Evolutionary conservation across 2,329 filamentous ascomycete genomes (phyloP), one percentile per base, ranked within the genome.

Genomic region (Penicillium sclerotigenum): DNA sequence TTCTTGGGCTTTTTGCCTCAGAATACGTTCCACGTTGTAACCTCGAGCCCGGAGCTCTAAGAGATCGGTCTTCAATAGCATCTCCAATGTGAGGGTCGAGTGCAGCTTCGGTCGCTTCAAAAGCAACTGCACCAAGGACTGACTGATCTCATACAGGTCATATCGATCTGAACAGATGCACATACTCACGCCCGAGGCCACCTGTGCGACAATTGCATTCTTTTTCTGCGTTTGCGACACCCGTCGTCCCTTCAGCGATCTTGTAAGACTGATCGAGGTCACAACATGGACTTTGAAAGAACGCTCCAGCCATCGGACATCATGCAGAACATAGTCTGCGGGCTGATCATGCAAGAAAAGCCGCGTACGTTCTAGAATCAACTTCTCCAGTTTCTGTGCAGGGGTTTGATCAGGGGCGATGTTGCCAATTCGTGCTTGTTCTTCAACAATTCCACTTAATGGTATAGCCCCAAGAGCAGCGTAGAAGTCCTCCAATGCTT

Each of bases 1-100:
- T 72, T 97, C 91, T 2, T 90, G 89, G 20, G 89, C 91, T 76
- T 95, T 95, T 52, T 88, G 88, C 36, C 90, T 85, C 22, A 99
- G 80, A 59, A 99, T 97, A 47, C 94, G 88, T 68, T 97, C 91
- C 37, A 99, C 94, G 64, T 99, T 97, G 79, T 97, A 97, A 1
- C 94, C 94, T 61, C 94, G 90, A 58, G 87, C 86, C 65, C 90
- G 87, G 38, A 99, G 77, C 49, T 92, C 87, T 45, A 89, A 83
- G 24, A 99, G 80, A 64, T 93, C 90, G 9, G 94, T 86, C 56
- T 89, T 93, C 36, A 99, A 78, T 60, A 99, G 88, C 51, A 91
- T 92, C 74, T 97, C 94, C 54, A 99, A 85, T 52, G 94, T 93
- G 54, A 97, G 83, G 52, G 90, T 91, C 2, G 93, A 91, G 68